Conservation (phyloP, 352 stramenopile genomes). For the Pythium apleroticum region DNA sequence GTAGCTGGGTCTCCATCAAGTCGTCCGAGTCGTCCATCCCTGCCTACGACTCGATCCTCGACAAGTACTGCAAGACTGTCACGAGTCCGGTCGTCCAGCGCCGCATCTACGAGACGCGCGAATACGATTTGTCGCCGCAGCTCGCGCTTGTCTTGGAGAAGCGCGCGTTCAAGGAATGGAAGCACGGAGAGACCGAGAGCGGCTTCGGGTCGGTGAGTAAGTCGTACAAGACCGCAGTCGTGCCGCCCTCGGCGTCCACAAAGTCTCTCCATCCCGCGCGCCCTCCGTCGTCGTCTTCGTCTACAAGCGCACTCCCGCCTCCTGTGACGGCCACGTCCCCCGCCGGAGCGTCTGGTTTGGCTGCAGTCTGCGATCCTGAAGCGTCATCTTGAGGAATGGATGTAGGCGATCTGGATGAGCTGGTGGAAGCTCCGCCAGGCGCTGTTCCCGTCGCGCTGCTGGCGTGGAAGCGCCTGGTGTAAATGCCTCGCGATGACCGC, state of each 20-base stretch:
- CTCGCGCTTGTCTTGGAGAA: conserved; percentile 74
- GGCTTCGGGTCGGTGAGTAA: conserved; percentile 39
- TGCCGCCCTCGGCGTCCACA: conserved; percentile 3
- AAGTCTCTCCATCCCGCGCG: conserved; percentile 8
- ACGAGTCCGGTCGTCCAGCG: conserved; percentile 74
- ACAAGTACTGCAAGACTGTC: conserved; percentile 77
- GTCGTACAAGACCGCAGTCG: conserved; percentile 46
- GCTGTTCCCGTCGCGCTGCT: conserved; percentile 11
- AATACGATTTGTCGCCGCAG: conserved; percentile 63
- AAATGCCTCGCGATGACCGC: conserved; percentile 5
- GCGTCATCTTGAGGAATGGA: not conserved
- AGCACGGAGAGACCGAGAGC: conserved; percentile 29
- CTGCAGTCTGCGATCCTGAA: no score
- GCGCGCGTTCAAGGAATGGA: conserved; percentile 57
- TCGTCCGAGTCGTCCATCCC: conserved; percentile 54
- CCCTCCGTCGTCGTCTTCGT: conserved; percentile 1
- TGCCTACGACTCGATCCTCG: conserved; percentile 72
- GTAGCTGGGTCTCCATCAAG: conserved; percentile 54
- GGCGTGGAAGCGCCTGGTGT: not conserved
- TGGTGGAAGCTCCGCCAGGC: conserved; percentile 42
- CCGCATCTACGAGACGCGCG: conserved; percentile 67
- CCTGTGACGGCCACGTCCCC: no score
- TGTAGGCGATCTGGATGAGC: conserved; percentile 41
- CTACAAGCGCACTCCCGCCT: not conserved
- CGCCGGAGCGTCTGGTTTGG: not conserved